These are phyloP conservation scores for Microascus cirrosus DNA, from an alignment of 2,329 filamentous ascomycete genomes.

Conservation along the genomic window DNA sequence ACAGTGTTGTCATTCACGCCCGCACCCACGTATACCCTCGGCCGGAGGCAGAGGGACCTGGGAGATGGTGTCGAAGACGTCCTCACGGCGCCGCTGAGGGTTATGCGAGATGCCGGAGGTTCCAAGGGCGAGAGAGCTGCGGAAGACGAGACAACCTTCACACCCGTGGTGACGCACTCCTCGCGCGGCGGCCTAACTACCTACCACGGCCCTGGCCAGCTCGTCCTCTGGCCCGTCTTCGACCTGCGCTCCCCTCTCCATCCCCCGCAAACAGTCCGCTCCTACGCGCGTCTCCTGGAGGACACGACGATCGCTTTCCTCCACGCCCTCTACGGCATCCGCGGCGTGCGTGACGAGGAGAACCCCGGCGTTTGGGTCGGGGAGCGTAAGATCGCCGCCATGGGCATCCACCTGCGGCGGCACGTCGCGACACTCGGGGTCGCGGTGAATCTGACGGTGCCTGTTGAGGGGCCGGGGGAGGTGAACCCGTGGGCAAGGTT, in stretches of 20 bases:
- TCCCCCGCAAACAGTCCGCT: slow-evolving; percentile 52
- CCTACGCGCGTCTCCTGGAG: slow-evolving; percentile 72
- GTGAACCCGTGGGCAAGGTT: slow-evolving; percentile 56
- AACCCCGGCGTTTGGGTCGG: slow-evolving; percentile 79
- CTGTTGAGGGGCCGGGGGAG: slow-evolving; percentile 26
- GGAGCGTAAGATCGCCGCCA: slow-evolving; percentile 65
- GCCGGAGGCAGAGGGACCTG: slow-evolving; percentile 60
- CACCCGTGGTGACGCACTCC: slow-evolving; percentile 56
- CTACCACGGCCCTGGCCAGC: slow-evolving; percentile 88
- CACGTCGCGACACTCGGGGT: slow-evolving; percentile 79
- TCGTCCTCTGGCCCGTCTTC: slow-evolving; percentile 87
- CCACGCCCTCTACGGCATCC: slow-evolving; percentile 41
- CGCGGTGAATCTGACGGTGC: slow-evolving; percentile 64
- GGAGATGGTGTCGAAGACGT: slow-evolving; percentile 29
- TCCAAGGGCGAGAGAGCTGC: neutral
- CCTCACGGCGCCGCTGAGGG: slow-evolving; percentile 27
- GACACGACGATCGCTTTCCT: slow-evolving; percentile 61
- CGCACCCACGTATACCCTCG: slow-evolving; percentile 77
- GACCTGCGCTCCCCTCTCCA: slow-evolving; percentile 56
- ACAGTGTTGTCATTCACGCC: slow-evolving; percentile 76
- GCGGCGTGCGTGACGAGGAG: slow-evolving; percentile 48
- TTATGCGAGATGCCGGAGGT: slow-evolving; percentile 12
- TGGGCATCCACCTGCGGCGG: slow-evolving; percentile 83
- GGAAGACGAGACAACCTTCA: slow-evolving; percentile 12
- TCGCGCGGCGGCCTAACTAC: slow-evolving; percentile 85